phyloP scores from a whole-genome alignment of 2,329 filamentous ascomycete species.

The Mariannaea elegans region DNA sequence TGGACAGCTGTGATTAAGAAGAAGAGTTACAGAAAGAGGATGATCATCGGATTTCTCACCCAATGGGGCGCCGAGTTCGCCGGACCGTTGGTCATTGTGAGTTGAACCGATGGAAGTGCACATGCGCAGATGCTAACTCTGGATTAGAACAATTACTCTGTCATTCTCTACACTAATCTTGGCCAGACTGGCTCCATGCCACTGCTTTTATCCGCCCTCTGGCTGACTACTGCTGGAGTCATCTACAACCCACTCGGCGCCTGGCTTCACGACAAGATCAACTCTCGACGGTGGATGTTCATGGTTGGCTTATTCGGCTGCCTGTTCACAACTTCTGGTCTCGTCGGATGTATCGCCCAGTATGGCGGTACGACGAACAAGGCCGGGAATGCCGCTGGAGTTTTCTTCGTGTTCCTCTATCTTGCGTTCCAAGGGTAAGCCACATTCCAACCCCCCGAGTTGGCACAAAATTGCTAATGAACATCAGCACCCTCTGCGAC shows the following conservation, averaged over 20 bases:
- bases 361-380: slow-evolving; percentile 48
- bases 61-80: slow-evolving; percentile 63
- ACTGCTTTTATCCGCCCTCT: slow-evolving; percentile 49
- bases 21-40: slow-evolving; percentile 58
- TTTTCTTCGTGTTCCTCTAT: slow-evolving; percentile 57
- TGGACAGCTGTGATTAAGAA: slow-evolving; percentile 58
- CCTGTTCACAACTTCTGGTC: slow-evolving; percentile 45
- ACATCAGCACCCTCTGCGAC: slow-evolving; percentile 47
- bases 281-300: slow-evolving; percentile 56
- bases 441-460: not conserved
- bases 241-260: slow-evolving; percentile 58
- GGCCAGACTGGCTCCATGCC: slow-evolving; percentile 52
- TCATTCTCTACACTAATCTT: slow-evolving; percentile 50
- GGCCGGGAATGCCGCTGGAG: slow-evolving; percentile 50
- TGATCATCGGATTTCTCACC: slow-evolving; percentile 61
- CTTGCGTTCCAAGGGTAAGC: slow-evolving; percentile 57
- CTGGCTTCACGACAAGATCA: slow-evolving; percentile 57
- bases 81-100: slow-evolving; percentile 60
- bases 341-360: slow-evolving; percentile 48
- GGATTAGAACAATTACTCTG: slow-evolving; percentile 52
- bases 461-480: slow-evolving; percentile 1
- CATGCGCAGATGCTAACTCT: not conserved
- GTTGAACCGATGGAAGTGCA: slow-evolving; percentile 27
- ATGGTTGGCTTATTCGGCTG: slow-evolving; percentile 52
- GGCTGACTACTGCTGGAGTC: slow-evolving; percentile 57